phyloP scores from a whole-genome alignment of 2,329 filamentous ascomycete genomes.

The Metarhizium robertsii region DNA sequence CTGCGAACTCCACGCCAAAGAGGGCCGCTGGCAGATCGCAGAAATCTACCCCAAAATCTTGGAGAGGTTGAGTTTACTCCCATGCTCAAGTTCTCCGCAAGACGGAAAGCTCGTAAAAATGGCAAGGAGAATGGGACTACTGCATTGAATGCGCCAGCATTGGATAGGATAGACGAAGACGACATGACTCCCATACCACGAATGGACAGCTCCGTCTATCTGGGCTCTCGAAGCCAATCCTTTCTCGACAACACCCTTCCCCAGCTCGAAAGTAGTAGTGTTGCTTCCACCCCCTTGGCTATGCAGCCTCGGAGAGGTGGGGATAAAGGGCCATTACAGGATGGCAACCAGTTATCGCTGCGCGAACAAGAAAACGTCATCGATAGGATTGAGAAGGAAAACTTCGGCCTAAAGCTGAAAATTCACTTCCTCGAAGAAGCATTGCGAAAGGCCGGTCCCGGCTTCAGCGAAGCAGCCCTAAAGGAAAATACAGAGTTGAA shows the following conservation, averaged over 20 bases:
- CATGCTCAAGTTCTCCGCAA: conserved; percentile 71
- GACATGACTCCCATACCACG: conserved; percentile 67
- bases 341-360: conserved; percentile 83
- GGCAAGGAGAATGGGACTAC: conserved; percentile 54
- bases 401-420: conserved; percentile 92
- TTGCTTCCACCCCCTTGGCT: conserved; percentile 72
- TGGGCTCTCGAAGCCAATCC: conserved; percentile 54
- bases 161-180: conserved; percentile 57
- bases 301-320: conserved; percentile 54
- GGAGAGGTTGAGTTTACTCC: conserved; percentile 84
- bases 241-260: conserved; percentile 63
- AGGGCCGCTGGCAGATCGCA: conserved; percentile 60
- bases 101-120: conserved; percentile 57
- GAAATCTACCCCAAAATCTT: conserved; percentile 58
- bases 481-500: conserved; percentile 96
- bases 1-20: conserved; percentile 66
- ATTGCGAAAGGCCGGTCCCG: conserved; percentile 75
- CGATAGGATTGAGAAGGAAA: conserved; percentile 95
- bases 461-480: conserved; percentile 79
- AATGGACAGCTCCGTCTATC: conserved; percentile 64
- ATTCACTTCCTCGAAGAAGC: conserved; percentile 95
- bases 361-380: conserved; percentile 94
- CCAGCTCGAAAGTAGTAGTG: conserved; percentile 68
- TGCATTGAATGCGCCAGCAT: conserved; percentile 57
- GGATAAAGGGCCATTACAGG: conserved; percentile 61